Conservation (phyloP, 2,329 filamentous ascomycete species). For the Botrytis cinerea region DNA sequence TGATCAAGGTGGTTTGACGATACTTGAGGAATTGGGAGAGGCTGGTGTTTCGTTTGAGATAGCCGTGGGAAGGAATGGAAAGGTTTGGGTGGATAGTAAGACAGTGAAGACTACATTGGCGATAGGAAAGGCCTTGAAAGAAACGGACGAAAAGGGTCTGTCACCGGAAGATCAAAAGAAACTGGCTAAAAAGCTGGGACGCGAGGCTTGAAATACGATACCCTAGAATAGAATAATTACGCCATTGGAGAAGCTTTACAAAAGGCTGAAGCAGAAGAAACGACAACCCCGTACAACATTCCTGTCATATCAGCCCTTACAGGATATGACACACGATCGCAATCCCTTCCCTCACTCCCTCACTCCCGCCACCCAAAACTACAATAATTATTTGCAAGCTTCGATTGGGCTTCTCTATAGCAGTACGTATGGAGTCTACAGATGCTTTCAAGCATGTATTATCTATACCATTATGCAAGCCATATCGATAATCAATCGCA, state of each 20-base stretch:
- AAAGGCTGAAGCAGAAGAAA: neutral
- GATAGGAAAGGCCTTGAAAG: conserved; percentile 75
- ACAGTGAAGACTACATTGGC: conserved; percentile 70
- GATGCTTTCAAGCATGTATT: neutral
- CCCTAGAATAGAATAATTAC: conserved; percentile 18
- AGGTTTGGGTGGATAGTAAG: conserved; percentile 86
- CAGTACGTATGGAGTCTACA: neutral
- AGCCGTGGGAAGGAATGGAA: conserved; percentile 88
- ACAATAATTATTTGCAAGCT: neutral
- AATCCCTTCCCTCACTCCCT: neutral
- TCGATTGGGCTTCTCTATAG: neutral
- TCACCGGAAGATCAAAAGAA: conserved; percentile 68
- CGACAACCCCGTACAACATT: conserved; percentile 10
- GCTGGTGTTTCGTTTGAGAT: conserved; percentile 88
- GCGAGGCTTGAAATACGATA: conserved; percentile 31
- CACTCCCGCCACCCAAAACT: neutral
- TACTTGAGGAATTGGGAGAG: conserved; percentile 76
- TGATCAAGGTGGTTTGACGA: conserved; percentile 64
- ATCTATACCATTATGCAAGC: neutral
- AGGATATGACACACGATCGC: neutral
- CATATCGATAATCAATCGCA: neutral
- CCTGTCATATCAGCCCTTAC: conserved; percentile 1
- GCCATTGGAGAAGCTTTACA: neutral
- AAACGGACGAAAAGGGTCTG: conserved; percentile 71
- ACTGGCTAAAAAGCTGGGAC: conserved; percentile 61